A percentile compares a stretch with the other conserved stretches of the same genome.
phyloP scores from a whole-genome alignment of 2,329 filamentous ascomycete species.

The Penicillium sp. region DNA sequence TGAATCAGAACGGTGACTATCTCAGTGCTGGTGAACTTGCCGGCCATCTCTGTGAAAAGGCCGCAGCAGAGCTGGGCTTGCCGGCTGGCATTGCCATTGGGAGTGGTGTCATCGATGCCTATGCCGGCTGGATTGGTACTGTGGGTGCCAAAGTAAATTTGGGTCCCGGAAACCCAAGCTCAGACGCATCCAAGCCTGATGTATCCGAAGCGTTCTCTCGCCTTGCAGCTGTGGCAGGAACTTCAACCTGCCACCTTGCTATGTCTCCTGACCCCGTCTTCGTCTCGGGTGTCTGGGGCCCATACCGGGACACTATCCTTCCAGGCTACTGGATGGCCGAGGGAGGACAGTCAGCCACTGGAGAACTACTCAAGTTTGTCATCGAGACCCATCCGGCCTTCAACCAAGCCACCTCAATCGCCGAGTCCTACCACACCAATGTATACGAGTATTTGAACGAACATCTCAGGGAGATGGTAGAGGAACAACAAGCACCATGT shows the following conservation, averaged over 20 bases:
- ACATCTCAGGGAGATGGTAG: slow-evolving; percentile 70
- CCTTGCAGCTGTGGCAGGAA: slow-evolving; percentile 88
- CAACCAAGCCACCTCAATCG: slow-evolving; percentile 69
- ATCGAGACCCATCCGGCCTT: slow-evolving; percentile 92
- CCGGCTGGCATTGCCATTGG: slow-evolving; percentile 84
- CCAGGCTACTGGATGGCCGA: slow-evolving; percentile 96
- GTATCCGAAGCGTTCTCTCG: slow-evolving; percentile 89
- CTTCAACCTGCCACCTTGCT: slow-evolving; percentile 93
- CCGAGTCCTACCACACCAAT: slow-evolving; percentile 75
- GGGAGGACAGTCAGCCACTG: slow-evolving; percentile 92
- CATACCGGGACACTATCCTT: slow-evolving; percentile 88
- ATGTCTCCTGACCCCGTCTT: slow-evolving; percentile 93
- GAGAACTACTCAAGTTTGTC: slow-evolving; percentile 88
- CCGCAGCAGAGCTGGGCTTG: slow-evolving; percentile 75
- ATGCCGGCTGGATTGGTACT: slow-evolving; percentile 97
- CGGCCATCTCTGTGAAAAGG: slow-evolving; percentile 75
- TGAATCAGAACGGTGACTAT: slow-evolving; percentile 75
- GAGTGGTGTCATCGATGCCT: slow-evolving; percentile 95
- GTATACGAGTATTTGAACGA: slow-evolving; percentile 94
- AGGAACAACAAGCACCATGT: slow-evolving; percentile 63
- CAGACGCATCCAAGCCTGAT: slow-evolving; percentile 68
- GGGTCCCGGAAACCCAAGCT: slow-evolving; percentile 60
- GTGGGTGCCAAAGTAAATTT: slow-evolving; percentile 93
- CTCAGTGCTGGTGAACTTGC: slow-evolving; percentile 88
- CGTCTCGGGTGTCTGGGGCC: slow-evolving; percentile 92